A percentile compares a stretch with the other conserved stretches of the same genome.
phyloP scores from a whole-genome alignment of 768 basidiomycete genomes.

The Podaxis sp. region DNA sequence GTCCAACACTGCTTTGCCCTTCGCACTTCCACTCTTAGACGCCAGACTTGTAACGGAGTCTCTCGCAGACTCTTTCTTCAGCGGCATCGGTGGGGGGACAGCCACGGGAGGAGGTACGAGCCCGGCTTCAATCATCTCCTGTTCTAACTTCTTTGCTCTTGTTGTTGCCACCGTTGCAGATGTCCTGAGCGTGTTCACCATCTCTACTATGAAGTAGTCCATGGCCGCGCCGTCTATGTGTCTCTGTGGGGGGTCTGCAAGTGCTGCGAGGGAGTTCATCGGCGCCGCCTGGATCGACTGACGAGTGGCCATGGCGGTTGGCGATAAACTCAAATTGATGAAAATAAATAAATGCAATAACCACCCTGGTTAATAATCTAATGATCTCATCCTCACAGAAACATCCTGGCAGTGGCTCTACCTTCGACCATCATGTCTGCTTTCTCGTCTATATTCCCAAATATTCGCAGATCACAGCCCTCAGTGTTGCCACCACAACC shows the following conservation, averaged over 20 bases:
- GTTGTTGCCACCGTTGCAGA: constrained; percentile 72
- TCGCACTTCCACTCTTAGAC: constrained; percentile 27
- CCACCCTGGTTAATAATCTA: too few relatives aligned
- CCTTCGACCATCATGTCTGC: constrained; percentile 5
- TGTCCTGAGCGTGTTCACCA: constrained; percentile 66
- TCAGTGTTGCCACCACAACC: constrained; percentile 1
- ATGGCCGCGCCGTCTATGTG: constrained; percentile 65
- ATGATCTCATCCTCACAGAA: too few relatives aligned
- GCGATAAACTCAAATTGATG: too few relatives aligned
- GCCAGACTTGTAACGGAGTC: constrained; percentile 41
- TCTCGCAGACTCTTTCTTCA: constrained; percentile 39
- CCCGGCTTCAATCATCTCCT: constrained; percentile 77
- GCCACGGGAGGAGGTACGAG: constrained; percentile 52
- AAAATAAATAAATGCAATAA: too few relatives aligned
- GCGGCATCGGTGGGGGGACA: constrained; percentile 30
- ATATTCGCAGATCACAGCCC: constrained; percentile 10
- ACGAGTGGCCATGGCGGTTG: too few relatives aligned
- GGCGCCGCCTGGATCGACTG: neutral
- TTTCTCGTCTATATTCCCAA: constrained; percentile 9
- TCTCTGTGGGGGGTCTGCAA: constrained; percentile 44
- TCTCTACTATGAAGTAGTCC: constrained; percentile 86
- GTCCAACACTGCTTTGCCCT: constrained; percentile 36
- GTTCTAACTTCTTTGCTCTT: constrained; percentile 64
- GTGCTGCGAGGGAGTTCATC: constrained; percentile 37
- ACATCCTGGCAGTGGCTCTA: too few relatives aligned